Evolutionary conservation across 345 rosid species (phyloP).

Genomic region (Eucalyptus regnans): DNA sequence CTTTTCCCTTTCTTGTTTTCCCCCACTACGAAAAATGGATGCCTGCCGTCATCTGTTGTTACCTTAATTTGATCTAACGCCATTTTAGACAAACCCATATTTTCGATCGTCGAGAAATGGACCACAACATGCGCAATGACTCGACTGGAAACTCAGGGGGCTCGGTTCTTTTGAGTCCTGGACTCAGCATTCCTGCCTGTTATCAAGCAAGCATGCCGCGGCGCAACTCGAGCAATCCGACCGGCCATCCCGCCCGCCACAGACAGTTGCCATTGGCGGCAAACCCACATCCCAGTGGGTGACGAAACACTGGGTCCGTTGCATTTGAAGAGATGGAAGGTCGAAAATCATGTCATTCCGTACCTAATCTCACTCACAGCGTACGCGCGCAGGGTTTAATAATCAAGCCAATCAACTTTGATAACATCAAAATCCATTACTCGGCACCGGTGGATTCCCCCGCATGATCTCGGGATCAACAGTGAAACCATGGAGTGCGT

Average conservation of each 20-base stretch:
- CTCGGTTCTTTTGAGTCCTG: neutral
- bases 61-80: neutral
- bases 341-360: neutral
- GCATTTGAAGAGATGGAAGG: neutral
- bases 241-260: neutral
- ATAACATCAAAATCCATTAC: neutral
- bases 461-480: neutral
- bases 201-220: neutral
- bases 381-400: neutral
- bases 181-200: neutral
- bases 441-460: neutral
- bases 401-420: neutral
- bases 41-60: neutral
- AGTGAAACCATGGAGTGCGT: neutral
- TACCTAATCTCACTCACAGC: neutral
- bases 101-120: neutral
- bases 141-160: neutral
- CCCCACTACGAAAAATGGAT: neutral
- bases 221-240: neutral
- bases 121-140: neutral
- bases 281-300: neutral
- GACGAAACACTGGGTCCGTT: neutral
- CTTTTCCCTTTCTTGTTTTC: neutral
- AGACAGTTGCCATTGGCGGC: neutral
- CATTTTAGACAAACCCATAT: neutral